These are phyloP conservation scores for Hypoxylon sp. DNA, from an alignment of 2,329 filamentous ascomycete species.

Conservation along the genomic window DNA sequence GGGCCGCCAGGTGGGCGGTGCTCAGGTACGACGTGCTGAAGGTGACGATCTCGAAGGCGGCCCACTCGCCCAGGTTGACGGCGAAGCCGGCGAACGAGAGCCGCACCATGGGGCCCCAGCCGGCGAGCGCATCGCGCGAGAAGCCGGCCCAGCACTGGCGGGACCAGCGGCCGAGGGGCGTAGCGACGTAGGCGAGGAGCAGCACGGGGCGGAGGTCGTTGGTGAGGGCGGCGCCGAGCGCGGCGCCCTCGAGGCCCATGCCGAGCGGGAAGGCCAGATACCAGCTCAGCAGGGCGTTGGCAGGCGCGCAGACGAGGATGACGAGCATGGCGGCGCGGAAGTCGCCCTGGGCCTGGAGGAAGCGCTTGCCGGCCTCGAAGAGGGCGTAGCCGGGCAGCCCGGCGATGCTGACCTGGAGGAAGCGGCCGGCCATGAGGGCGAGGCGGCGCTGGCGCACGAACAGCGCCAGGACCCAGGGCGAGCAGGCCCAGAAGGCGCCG, in stretches of 20 bases:
- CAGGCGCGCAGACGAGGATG: constrained; percentile 55
- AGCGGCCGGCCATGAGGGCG: constrained; percentile 57
- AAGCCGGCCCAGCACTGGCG: constrained; percentile 56
- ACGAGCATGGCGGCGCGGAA: constrained; percentile 59
- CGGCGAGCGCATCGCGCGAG: constrained; percentile 46
- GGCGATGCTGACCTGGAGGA: constrained; percentile 56
- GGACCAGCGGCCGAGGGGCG: constrained; percentile 50
- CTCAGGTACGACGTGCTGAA: constrained; percentile 55
- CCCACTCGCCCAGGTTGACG: constrained; percentile 54
- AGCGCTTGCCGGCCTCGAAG: constrained; percentile 63
- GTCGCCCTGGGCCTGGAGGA: constrained; percentile 62
- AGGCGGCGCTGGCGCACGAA: constrained; percentile 57
- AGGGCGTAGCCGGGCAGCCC: constrained; percentile 61
- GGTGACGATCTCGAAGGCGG: constrained; percentile 54
- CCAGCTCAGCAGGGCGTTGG: constrained; percentile 59
- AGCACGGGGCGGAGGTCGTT: constrained; percentile 58
- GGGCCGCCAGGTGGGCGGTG: constrained; percentile 53
- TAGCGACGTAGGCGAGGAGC: constrained; percentile 55
- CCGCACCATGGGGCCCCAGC: constrained; percentile 52
- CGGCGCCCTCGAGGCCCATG: constrained; percentile 60
- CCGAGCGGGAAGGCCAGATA: constrained; percentile 52
- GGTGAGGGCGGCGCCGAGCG: constrained; percentile 57
- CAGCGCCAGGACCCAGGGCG: constrained; percentile 54
- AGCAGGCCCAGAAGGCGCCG: constrained; percentile 57
- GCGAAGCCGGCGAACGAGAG: constrained; percentile 51